phyloP scores from a whole-genome alignment of 2,329 filamentous ascomycete species.

The Aspergillus hortae region DNA sequence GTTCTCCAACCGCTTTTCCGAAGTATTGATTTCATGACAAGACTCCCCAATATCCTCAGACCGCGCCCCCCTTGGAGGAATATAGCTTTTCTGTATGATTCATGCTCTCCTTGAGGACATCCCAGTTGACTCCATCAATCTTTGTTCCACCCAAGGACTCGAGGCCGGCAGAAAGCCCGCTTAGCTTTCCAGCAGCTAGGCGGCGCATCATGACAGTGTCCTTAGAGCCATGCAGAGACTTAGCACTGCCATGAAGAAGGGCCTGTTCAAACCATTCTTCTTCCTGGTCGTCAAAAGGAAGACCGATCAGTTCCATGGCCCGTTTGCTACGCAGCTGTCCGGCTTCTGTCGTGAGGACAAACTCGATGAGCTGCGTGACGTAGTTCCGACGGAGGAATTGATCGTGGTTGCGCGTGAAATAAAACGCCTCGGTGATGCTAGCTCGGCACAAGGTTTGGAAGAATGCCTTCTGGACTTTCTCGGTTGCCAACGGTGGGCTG shows the following conservation, averaged over 20 bases:
- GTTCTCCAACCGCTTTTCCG: conserved; percentile 15
- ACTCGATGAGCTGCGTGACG: conserved; percentile 63
- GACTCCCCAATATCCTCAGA: background rate
- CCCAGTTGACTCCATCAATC: conserved; percentile 52
- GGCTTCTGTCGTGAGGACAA: conserved; percentile 48
- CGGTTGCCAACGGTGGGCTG: conserved; percentile 66
- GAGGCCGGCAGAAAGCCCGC: conserved; percentile 29
- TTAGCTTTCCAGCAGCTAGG: conserved; percentile 60
- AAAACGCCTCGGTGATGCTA: conserved; percentile 69
- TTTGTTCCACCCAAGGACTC: conserved; percentile 43
- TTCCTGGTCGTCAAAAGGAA: conserved; percentile 69
- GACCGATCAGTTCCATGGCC: conserved; percentile 66
- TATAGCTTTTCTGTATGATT: conserved; percentile 20
- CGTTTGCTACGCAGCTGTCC: conserved; percentile 48
- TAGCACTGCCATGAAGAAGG: conserved; percentile 62
- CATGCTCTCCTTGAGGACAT: conserved; percentile 40
- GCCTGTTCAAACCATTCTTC: conserved; percentile 71
- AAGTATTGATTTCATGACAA: conserved; percentile 7
- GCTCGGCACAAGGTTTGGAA: conserved; percentile 66
- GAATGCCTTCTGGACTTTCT: conserved; percentile 61
- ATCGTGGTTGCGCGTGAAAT: conserved; percentile 65
- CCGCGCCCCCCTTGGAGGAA: background rate
- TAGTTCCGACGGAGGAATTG: conserved; percentile 60
- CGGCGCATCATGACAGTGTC: conserved; percentile 72
- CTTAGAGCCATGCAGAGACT: conserved; percentile 60